These are phyloP conservation scores for Tricholoma bakamatsutake DNA, from an alignment of 768 basidiomycete species.

Conservation along the genomic window DNA sequence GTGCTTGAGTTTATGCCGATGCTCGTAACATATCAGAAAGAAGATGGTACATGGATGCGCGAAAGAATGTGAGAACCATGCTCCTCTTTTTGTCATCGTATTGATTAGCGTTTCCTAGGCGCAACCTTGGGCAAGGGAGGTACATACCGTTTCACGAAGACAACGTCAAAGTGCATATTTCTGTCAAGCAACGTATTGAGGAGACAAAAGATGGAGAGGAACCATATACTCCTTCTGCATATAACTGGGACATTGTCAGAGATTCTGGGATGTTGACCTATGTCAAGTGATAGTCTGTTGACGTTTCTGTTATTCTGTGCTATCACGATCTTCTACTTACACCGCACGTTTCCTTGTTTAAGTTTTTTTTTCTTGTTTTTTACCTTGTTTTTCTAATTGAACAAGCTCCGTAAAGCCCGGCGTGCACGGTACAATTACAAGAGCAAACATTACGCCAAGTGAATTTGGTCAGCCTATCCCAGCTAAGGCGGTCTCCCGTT, in stretches of 20 bases:
- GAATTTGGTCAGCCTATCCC: no score
- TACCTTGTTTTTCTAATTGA: no score
- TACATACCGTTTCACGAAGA: constrained; percentile 21
- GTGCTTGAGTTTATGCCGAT: constrained; percentile 19
- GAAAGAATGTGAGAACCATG: constrained; percentile 15
- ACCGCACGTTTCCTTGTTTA: no score
- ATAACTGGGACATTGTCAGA: constrained; percentile 12
- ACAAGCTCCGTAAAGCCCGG: no score
- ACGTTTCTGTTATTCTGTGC: background rate
- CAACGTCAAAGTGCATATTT: constrained; percentile 18
- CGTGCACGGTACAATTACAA: no score
- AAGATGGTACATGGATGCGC: constrained; percentile 19
- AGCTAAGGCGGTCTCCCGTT: no score
- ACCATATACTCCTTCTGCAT: constrained; percentile 9
- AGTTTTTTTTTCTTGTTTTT: no score
- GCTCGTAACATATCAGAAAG: constrained; percentile 17
- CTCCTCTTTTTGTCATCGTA: background rate
- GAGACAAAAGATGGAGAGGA: background rate
- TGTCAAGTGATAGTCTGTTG: constrained; percentile 1
- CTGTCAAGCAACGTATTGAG: constrained; percentile 14
- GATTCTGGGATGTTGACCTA: constrained; percentile 9
- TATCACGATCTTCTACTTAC: background rate
- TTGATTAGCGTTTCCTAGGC: constrained; percentile 11
- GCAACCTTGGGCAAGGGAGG: constrained; percentile 23
- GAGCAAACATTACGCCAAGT: no score